These are phyloP conservation scores for Naganishia onofrii DNA, from an alignment of 768 basidiomycete genomes.

Conservation along the genomic window DNA sequence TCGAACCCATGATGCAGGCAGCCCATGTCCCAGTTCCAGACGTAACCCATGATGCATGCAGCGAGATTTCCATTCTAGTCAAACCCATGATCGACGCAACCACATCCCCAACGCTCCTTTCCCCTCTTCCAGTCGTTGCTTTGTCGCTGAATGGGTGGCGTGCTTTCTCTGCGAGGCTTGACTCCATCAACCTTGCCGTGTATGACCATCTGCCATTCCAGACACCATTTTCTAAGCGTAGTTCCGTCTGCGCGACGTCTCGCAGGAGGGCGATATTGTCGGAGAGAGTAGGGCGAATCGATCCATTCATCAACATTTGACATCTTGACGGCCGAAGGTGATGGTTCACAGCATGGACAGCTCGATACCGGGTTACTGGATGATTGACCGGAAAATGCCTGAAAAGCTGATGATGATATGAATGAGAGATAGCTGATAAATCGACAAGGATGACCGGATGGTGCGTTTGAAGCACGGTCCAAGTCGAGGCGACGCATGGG, in stretches of 20 bases:
- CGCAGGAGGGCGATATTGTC: slow-evolving; percentile 12
- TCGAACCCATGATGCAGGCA: neutral
- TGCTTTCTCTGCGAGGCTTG: slow-evolving; percentile 12
- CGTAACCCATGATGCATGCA: neutral
- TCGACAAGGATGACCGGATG: neutral
- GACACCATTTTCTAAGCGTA: slow-evolving; percentile 16
- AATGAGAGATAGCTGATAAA: slow-evolving; percentile 17
- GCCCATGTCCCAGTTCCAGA: neutral
- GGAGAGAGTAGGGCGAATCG: slow-evolving; percentile 10
- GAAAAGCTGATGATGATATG: slow-evolving; percentile 5
- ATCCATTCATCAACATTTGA: slow-evolving; percentile 15
- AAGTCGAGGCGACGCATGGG: neutral
- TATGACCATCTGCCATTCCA: slow-evolving; percentile 23
- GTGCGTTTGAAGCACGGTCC: neutral
- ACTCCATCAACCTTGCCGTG: slow-evolving; percentile 16
- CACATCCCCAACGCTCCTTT: slow-evolving; percentile 15
- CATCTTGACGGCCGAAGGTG: slow-evolving; percentile 6
- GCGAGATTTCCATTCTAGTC: neutral
- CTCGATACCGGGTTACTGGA: neutral
- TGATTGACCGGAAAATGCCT: slow-evolving; percentile 7
- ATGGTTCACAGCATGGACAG: neutral
- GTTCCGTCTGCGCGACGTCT: slow-evolving; percentile 17
- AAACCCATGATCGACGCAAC: slow-evolving; percentile 13
- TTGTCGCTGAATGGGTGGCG: neutral
- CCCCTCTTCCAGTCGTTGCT: slow-evolving; percentile 1